Base-by-base conservation (phyloP, 2,329 filamentous ascomycete species). In the Lasiodiplodia hormozganensis region DNA sequence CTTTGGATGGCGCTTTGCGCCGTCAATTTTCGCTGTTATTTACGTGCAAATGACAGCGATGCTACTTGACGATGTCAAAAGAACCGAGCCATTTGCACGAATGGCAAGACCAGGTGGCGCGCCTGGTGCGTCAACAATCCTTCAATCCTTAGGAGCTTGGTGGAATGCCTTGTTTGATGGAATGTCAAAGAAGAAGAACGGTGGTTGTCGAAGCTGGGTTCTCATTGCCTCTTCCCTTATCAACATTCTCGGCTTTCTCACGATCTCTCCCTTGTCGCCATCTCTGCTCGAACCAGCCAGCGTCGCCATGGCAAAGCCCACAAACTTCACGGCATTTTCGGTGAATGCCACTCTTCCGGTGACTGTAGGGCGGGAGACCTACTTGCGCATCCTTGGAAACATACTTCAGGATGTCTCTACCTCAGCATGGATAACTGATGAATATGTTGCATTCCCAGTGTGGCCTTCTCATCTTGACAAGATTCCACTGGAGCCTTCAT, bases 351-450 rank as follows among this genome's bases (percentile, higher is more conserved):
- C 38, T 16, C 14, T 40, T 3, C 38, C 11, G 14, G 14, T 40
- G 11, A 40, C 10, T 14, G 49, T 70, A 4, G 68, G 65, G 1
- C 70, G 74, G 54, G 72, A 72, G 2, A 74, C 73, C 0, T 70
- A 74, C 31, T 75, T 77, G 23, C 73, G 74, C 2, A 72, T 72
- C 0, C 72, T 75, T 21, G 69, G 72, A 7, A 71, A 73, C 53
- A 62, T 75, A 0, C 54, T 77, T 0, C 73, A 73, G 21, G 74
- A 75, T 65, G 70, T 74, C 0, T 72, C 74, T 5, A 77, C 75
- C 4, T 76, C 75, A 0, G 72, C 73, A 0, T 77, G 75, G 75
- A 72, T 76, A 16, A 72, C 72, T 1, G 71, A 76, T 54, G 43
- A 72, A 3, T 75, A 74, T 62, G 71, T 71, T 0, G 68, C 74